phyloP scores from a whole-genome alignment of 129 eudicot species.

The Arctium lappa region DNA sequence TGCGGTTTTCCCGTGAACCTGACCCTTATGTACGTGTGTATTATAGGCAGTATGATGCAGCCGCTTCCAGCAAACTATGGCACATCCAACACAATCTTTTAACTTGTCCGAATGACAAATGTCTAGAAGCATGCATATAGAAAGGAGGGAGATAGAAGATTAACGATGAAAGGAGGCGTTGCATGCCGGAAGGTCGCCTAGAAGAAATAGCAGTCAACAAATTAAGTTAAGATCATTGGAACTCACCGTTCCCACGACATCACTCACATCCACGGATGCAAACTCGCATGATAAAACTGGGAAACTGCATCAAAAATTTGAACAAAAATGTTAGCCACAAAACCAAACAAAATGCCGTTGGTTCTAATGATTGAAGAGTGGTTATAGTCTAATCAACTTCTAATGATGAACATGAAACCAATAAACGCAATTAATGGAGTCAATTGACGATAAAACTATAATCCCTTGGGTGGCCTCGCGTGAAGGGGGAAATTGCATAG shows the following conservation, averaged over 20 bases:
- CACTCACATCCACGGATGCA: slow-evolving; percentile 93
- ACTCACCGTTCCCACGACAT: slow-evolving; percentile 93
- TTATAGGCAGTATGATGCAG: not conserved
- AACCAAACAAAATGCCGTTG: not conserved
- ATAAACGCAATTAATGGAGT: not conserved
- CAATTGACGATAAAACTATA: not conserved
- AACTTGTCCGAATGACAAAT: not conserved
- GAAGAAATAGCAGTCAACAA: not conserved
- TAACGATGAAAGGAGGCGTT: not conserved
- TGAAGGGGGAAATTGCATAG: not conserved
- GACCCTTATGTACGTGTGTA: too few species aligned
- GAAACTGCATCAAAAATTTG: slow-evolving; percentile 47
- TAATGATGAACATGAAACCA: not conserved
- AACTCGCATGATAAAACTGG: slow-evolving; percentile 92
- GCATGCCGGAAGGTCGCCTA: not conserved
- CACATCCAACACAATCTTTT: not conserved
- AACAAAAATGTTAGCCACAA: slow-evolving; percentile 14
- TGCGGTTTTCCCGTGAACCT: too few species aligned
- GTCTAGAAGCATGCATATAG: not conserved
- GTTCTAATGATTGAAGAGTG: not conserved
- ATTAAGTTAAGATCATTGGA: slow-evolving; percentile 4
- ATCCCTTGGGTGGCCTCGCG: not conserved
- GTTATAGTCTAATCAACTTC: not conserved
- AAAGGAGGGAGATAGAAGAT: not conserved
- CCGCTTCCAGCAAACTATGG: not conserved